Percentiles rank a stretch among this genome's conserved stretches.
Evolutionary conservation across 805 yeast genomes (phyloP).

Genomic region (Sugiyamaella americana): DNA sequence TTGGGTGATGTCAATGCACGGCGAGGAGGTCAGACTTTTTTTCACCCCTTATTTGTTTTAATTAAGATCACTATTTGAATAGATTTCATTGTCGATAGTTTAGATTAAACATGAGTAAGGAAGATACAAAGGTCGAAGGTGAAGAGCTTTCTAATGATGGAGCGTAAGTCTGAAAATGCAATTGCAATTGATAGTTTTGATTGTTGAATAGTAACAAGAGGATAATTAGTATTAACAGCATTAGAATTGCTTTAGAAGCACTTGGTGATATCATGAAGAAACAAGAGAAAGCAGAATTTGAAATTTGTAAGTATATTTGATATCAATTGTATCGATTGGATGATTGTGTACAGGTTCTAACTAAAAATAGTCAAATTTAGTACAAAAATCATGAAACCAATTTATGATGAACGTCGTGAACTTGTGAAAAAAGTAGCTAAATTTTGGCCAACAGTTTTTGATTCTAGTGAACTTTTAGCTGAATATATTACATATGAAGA

Average conservation of each 20-base stretch:
- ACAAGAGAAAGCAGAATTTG: conserved; percentile 24
- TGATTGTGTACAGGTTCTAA: neutral
- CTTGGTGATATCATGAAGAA: conserved; percentile 23
- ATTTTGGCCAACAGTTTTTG: conserved; percentile 84
- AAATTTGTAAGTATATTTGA: conserved; percentile 24
- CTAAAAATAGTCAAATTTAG: conserved; percentile 15
- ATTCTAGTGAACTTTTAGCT: conserved; percentile 69
- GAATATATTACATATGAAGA: conserved; percentile 75
- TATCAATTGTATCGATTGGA: neutral
- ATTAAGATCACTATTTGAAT: too few relatives aligned
- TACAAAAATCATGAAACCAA: conserved; percentile 41
- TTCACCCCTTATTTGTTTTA: too few relatives aligned
- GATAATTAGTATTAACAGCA: too few relatives aligned
- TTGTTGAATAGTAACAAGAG: neutral
- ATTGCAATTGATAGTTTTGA: too few relatives aligned
- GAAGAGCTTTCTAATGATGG: too few relatives aligned
- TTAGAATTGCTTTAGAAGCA: conserved; percentile 12
- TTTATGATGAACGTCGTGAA: conserved; percentile 52
- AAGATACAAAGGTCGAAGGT: too few relatives aligned
- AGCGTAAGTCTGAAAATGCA: too few relatives aligned
- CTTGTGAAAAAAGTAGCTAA: conserved; percentile 53
- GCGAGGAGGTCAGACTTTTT: too few relatives aligned
- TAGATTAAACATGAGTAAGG: too few relatives aligned
- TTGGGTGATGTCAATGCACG: too few relatives aligned
- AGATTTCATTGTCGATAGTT: too few relatives aligned